Evolutionary conservation across 2,329 filamentous ascomycete genomes (phyloP).

Genomic region (Pyrenochaeta sp.): DNA sequence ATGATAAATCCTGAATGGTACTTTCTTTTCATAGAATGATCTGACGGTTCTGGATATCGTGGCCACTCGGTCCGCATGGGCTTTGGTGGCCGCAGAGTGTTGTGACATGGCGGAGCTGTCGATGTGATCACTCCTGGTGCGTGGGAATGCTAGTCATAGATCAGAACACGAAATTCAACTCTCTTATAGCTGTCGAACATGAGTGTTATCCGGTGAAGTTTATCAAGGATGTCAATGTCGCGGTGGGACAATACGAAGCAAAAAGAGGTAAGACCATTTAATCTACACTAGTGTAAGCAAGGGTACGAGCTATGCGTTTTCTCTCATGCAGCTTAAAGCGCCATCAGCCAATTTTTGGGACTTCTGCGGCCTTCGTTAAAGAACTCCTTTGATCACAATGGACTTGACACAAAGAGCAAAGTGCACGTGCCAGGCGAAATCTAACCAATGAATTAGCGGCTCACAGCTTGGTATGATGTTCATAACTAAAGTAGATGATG

Average conservation of each 20-base stretch:
- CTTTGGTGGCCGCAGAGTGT: neutral
- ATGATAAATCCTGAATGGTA: constrained; percentile 59
- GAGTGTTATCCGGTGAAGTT: neutral
- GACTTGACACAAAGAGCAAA: neutral
- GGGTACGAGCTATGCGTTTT: neutral
- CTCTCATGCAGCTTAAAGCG: neutral
- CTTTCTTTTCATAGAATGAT: constrained; percentile 14
- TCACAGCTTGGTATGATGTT: neutral
- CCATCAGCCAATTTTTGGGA: constrained; percentile 2
- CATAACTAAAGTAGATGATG: neutral
- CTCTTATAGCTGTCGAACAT: neutral
- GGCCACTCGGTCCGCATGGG: constrained; percentile 17
- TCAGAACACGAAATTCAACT: neutral
- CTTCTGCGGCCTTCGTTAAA: neutral
- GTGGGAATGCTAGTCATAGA: neutral
- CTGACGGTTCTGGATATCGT: constrained; percentile 13
- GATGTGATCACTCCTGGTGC: neutral
- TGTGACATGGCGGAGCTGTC: neutral
- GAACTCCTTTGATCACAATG: neutral
- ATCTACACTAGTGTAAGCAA: neutral
- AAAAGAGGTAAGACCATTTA: neutral
- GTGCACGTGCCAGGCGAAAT: neutral
- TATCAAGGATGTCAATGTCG: neutral
- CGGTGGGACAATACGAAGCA: constrained; percentile 2
- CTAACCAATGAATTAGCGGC: neutral